A percentile compares a stretch with the other conserved stretches of the same genome.
These are phyloP conservation scores for Leucoagaricus sp. DNA, from an alignment of 1,284 basidiomycete genomes.

Conservation along the genomic window DNA sequence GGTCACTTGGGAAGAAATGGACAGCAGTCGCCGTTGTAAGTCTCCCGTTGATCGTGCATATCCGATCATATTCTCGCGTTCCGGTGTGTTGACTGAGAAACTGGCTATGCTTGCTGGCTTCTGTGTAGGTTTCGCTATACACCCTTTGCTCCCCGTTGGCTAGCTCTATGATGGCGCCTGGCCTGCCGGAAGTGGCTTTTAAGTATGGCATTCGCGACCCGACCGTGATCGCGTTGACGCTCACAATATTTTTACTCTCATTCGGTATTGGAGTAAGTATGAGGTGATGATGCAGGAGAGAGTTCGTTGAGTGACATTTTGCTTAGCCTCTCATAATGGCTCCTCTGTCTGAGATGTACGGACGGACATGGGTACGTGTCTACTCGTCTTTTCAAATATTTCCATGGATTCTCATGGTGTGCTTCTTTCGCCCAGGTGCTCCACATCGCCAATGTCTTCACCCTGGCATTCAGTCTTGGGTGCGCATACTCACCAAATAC, in stretches of 20 bases:
- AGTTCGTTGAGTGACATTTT: background rate
- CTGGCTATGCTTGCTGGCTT: background rate
- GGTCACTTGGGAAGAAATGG: constrained; percentile 65
- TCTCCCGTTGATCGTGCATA: constrained; percentile 17
- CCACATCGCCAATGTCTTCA: constrained; percentile 66
- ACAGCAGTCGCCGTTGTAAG: constrained; percentile 56
- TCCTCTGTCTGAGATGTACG: constrained; percentile 78
- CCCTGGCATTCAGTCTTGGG: constrained; percentile 67
- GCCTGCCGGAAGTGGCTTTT: constrained; percentile 59
- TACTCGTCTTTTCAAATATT: too few relatives aligned
- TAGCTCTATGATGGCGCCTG: constrained; percentile 83
- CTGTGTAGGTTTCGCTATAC: constrained; percentile 72
- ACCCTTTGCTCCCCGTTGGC: constrained; percentile 70
- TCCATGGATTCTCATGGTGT: constrained; percentile 10
- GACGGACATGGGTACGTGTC: constrained; percentile 62
- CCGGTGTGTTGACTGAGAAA: background rate
- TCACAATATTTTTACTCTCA: constrained; percentile 76
- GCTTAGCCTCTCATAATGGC: constrained; percentile 63
- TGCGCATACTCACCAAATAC: constrained; percentile 67
- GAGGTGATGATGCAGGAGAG: background rate
- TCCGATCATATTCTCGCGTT: background rate
- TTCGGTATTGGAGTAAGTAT: constrained; percentile 62
- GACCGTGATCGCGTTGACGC: constrained; percentile 61
- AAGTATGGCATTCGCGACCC: constrained; percentile 62
- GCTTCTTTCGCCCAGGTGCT: constrained; percentile 46